These are phyloP conservation scores for Calocera cornea DNA, from an alignment of 768 basidiomycete genomes.

Conservation along the genomic window DNA sequence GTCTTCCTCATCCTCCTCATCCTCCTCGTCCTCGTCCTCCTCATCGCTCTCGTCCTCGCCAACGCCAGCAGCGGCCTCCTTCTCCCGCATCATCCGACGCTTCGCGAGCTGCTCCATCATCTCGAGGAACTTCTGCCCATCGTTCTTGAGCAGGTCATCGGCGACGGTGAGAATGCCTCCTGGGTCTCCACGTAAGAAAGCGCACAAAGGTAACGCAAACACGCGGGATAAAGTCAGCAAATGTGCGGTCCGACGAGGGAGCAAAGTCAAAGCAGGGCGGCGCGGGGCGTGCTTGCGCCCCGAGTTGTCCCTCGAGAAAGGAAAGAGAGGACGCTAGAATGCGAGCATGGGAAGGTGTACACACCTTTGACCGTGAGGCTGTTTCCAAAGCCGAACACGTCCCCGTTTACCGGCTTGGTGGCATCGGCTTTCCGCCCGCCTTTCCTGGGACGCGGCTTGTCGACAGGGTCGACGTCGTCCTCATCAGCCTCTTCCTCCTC, in stretches of 20 bases:
- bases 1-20: conserved; percentile 47
- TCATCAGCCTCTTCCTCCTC: conserved; percentile 43
- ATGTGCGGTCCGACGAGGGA: neutral
- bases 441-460: conserved; percentile 9
- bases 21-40: conserved; percentile 46
- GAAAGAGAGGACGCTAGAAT: conserved; percentile 9
- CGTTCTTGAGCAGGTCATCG: conserved; percentile 95
- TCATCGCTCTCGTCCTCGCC: conserved; percentile 48
- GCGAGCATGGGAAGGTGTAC: conserved; percentile 17
- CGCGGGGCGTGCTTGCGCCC: neutral
- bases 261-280: conserved; percentile 4
- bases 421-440: conserved; percentile 8
- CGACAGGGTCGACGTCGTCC: conserved; percentile 41
- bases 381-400: conserved; percentile 66
- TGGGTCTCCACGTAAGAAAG: conserved; percentile 38
- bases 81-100: conserved; percentile 81
- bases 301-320: neutral
- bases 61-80: conserved; percentile 41
- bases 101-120: conserved; percentile 99
- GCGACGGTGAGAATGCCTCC: conserved; percentile 97
- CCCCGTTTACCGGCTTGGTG: conserved; percentile 29
- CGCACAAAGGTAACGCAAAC: conserved; percentile 12
- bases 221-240: conserved; percentile 3
- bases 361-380: conserved; percentile 59
- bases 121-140: conserved; percentile 96